Base-by-base conservation (phyloP, 495 filamentous ascomycete genomes). In the Podospora sp. region DNA sequence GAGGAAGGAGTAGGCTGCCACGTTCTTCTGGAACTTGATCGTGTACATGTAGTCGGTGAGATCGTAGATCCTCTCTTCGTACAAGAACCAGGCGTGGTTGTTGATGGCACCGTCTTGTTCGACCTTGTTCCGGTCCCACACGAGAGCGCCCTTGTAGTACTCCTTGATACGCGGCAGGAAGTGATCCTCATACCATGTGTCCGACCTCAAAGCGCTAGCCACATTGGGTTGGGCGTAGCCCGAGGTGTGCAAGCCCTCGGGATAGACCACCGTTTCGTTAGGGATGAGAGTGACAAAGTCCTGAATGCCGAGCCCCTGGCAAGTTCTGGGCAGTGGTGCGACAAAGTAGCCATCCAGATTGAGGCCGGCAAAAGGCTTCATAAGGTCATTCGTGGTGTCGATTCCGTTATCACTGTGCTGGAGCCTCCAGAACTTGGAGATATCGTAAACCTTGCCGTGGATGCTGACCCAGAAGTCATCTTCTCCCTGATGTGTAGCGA, bases 31-130 rank as follows among this genome's bases (percentile, higher is more conserved):
- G 46, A 85, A 78, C 51, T 89, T 82, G 74, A 83, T 78, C 8
- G 94, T 96, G 63, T 91, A 80, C 77, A 92, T 92, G 78, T 99
- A 99, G 73, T 98, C 86, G 1, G 92, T 96, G 51, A 99, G 77
- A 74, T 99, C 96, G 72, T 94, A 98, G 24, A 98, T 81, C 26
- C 82, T 87, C 50, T 85, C 80, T 58, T 92, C 80, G 59, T 94
- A 83, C 65, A 92, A 90, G 66, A 91, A 89, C 92, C 96, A 98
- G 67, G 85, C 83, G 46, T 91, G 91, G 64, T 87, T 83, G 33
- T 88, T 75, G 57, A 88, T 82, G 46, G 86, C 72, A n/a, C 93
- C 94, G 24, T 87, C 78, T 21, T 76, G 81, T n/a, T 84, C 80
- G 72, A 95, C 85, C 26, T 73, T 76, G 20, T 78, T 74, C 21